Evolutionary conservation across 2,329 filamentous ascomycete species (phyloP), one percentile per base, ranked within the genome.

Genomic region (Herpotrichia juniperi): DNA sequence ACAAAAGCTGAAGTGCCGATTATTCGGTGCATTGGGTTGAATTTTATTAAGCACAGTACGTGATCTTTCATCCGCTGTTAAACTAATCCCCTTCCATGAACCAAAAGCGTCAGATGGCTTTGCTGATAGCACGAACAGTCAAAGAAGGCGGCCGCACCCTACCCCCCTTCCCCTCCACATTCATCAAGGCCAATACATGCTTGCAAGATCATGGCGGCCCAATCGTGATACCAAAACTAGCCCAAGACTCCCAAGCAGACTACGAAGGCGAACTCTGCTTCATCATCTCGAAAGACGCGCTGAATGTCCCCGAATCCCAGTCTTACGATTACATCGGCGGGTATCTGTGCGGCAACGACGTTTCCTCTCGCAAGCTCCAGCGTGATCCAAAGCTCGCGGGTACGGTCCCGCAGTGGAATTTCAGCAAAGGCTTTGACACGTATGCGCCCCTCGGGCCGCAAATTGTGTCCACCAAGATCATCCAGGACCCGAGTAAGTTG

Each of bases 41-140:
- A 87, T 59, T 86, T 86, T 58, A 77, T 78, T 32, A 84, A 81
- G 47, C 84, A 87, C 58, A 82, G 71, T 74, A 59, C n/a, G 61
- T 51, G 22, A 17, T 17, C 24, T 46, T 19, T 19, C 32, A 12
- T 39, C 51, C 19, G 3, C n/a, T 11, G 30, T 32, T 32, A 11
- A n/a, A 12, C 30, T 32, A 32, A 32, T 32, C 30, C n/a, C n/a
- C n/a, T n/a, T n/a, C n/a, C n/a, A n/a, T n/a, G 10, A 39, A 11
- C 3, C 35, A 37, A 14, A 28, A 11, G 16, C 10, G 12, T 25
- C 14, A 35, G 14, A n/a, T 6, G 12, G n/a, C 17, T n/a, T 2
- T 10, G 21, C 22, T 9, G 43, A 32, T 42, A 2, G 48, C 7
- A 30, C 22, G 28, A 14, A 16, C 44, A 83, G 81, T 83, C 59